Evolutionary conservation across 495 filamentous ascomycete species (phyloP).

Genomic region (Neurospora sp.): DNA sequence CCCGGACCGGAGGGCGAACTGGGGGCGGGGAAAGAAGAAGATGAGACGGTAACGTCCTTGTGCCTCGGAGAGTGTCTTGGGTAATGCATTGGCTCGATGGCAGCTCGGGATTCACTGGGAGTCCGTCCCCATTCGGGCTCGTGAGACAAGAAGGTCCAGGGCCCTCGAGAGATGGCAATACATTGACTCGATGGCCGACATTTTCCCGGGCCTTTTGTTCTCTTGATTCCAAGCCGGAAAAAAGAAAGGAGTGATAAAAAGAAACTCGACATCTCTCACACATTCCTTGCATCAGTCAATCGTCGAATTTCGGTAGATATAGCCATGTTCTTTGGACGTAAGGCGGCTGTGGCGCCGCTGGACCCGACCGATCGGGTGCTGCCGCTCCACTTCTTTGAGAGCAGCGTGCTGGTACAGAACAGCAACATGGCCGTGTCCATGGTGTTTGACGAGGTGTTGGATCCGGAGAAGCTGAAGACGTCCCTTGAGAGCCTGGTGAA

Average conservation of each 20-base stretch:
- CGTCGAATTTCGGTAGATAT: conserved; percentile 2
- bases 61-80: neutral
- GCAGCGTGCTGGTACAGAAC: conserved; percentile 23
- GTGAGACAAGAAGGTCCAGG: neutral
- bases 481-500: conserved; percentile 24
- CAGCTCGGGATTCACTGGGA: neutral
- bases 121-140: neutral
- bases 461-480: conserved; percentile 23
- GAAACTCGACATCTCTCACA: neutral
- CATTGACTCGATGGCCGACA: neutral
- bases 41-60: neutral
- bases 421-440: conserved; percentile 29
- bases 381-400: conserved; percentile 30
- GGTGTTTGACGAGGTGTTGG: conserved; percentile 40
- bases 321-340: conserved; percentile 8
- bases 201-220: neutral
- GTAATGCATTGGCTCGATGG: neutral
- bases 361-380: conserved; percentile 27
- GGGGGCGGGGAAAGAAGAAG: neutral
- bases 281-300: neutral
- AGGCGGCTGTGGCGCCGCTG: conserved; percentile 1
- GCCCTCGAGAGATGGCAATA: neutral
- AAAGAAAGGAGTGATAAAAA: neutral
- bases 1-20: neutral
- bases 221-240: neutral